phyloP scores from a whole-genome alignment of 306 rosid genomes.

The Luffa aegyptiaca region DNA sequence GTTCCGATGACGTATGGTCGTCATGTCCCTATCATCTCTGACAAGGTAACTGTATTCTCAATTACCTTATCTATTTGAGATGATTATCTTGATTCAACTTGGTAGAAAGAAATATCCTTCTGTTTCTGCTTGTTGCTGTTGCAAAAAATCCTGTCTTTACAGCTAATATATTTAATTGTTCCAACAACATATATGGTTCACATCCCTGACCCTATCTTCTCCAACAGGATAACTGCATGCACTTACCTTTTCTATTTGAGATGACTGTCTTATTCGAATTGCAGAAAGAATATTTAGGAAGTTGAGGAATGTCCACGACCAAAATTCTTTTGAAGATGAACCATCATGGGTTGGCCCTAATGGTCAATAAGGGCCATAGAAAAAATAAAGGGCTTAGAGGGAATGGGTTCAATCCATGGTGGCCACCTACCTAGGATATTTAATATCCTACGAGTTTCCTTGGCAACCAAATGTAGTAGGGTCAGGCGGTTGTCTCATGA shows the following conservation, averaged over 20 bases:
- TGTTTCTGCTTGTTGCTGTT: neutral
- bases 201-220: conserved; percentile 69
- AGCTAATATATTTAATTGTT: conserved; percentile 36
- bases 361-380: too few species aligned
- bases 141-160: neutral
- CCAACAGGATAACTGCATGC: conserved; percentile 49
- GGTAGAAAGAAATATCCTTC: neutral
- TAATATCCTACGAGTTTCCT: too few species aligned
- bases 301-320: neutral
- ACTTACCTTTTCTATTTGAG: neutral
- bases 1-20: conserved; percentile 94
- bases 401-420: too few species aligned
- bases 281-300: neutral
- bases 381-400: too few species aligned
- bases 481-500: too few species aligned
- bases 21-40: conserved; percentile 77
- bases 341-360: too few species aligned
- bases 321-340: neutral
- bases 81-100: neutral
- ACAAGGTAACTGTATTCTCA: conserved; percentile 39
- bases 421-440: too few species aligned
- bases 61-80: neutral
- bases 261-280: neutral
- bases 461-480: too few species aligned
- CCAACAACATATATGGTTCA: conserved; percentile 77